Base-by-base conservation (phyloP, 176 grass and related monocot genomes). In the Musa acuminata region DNA sequence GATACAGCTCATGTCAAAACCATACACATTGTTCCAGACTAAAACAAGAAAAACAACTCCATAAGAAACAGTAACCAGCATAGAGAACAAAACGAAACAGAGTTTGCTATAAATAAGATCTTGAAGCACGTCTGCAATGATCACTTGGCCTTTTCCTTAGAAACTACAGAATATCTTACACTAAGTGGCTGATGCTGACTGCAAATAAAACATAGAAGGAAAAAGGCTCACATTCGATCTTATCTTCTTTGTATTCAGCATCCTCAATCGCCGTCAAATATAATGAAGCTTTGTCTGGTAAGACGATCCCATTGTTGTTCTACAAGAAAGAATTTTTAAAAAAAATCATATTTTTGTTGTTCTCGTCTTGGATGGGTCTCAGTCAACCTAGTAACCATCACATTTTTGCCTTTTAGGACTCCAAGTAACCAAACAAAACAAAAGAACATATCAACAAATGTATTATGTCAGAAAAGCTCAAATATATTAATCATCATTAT, bases 1-100 rank as follows among this genome's bases (percentile, higher is more conserved):
- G 81, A 94, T 99, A 81, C 95, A 99, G 71, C 95, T 91, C 95
- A 99, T 99, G 82, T 99, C 87, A 70, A 99, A 99, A 55, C 90
- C 95, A 87, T 99, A 99, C 1, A 99, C 95, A 79, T 87, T 80
- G 80, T 89, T 81, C 95, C 95, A 99, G 78, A 94, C 95, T 99
- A 76, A 73, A 87, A 25, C 12, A 9, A 17, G 19, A 69, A 50
- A 4, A 50, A 70, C 16, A 70, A 25, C 10, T 9, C 43, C 8
- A 25, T 50, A 16, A n/a, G 9, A 70, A 11, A 9, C 20, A 19
- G 6, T 21, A 70, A 12, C 49, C 7, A 50, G 19, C 11, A 70
- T 11, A 16, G 8, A 19, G 29, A 19, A 10, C 16, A 19, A 21
- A 13, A 19, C 2, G 21, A 51, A 60, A 60, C 3, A 60, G 14